Conservation (phyloP, 805 yeast species). For the Brettanomyces nanus region DNA sequence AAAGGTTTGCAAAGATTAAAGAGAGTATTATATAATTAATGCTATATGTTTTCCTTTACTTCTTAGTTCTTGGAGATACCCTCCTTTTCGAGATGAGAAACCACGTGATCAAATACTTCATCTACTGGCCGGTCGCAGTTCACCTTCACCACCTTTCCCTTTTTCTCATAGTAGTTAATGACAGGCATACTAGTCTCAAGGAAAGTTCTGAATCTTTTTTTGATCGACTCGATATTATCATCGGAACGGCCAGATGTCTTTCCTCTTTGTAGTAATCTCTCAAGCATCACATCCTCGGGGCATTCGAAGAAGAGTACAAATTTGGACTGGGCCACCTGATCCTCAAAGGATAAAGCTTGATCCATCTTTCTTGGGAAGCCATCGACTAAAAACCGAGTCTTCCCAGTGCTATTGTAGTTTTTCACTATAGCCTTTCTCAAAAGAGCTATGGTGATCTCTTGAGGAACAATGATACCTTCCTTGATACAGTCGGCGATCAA, state of each 20-base stretch:
- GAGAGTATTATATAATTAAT: conserved; percentile 13
- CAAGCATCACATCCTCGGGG: conserved; percentile 75
- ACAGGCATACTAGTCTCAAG: conserved; percentile 91
- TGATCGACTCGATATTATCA: conserved; percentile 86
- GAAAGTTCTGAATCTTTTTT: conserved; percentile 81
- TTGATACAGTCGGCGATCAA: conserved; percentile 76
- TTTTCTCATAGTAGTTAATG: conserved; percentile 69
- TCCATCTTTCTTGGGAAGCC: conserved; percentile 99
- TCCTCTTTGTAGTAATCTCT: conserved; percentile 81
- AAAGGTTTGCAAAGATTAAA: conserved; percentile 16
- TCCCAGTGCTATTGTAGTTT: conserved; percentile 38
- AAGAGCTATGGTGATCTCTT: conserved; percentile 78
- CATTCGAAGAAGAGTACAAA: conserved; percentile 74
- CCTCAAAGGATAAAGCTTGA: conserved; percentile 91
- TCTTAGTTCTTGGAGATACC: conserved; percentile 12
- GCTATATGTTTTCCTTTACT: not conserved
- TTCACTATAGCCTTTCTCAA: conserved; percentile 71
- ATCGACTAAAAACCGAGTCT: conserved; percentile 70
- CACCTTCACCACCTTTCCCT: conserved; percentile 68
- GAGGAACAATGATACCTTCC: conserved; percentile 91
- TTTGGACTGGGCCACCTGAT: conserved; percentile 58
- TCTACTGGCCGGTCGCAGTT: conserved; percentile 78
- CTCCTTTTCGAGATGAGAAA: conserved; percentile 49
- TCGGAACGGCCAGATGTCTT: conserved; percentile 92
- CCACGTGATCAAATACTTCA: conserved; percentile 62